Evolutionary conservation across 257 asterid genomes (phyloP), one percentile per base, ranked within the genome.

Genomic region (Henckelia pumila): DNA sequence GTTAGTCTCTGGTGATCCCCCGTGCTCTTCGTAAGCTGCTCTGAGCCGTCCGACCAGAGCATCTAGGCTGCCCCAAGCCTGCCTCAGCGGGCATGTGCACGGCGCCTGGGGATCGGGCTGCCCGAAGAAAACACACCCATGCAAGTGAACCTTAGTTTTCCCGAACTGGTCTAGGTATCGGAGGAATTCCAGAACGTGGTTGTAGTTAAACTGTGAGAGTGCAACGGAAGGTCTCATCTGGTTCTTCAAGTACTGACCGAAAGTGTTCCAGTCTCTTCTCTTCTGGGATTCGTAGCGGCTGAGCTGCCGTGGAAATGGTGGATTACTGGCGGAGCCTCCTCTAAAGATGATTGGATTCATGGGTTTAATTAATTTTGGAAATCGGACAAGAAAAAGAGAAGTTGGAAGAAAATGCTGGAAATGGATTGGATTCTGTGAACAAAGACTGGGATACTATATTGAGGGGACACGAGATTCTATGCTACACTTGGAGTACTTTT

Each of bases 271-370:
- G 37, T 81, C 85, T 2, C 85, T 40, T 33, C 81, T 61, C 71
- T 81, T 81, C 14, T 81, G 85, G 0, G 85, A 81, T 74, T 82
- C 87, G 81, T 82, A 82, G 0, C 87, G 82, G 79, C 84, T 82
- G 0, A 66, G 76, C 1, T 56, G 79, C 26, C 78, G 75, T 61
- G 74, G 62, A 44, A 71, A 21, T 0, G 40, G 64, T 5, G 33
- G 32, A 17, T 10, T 55, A 72, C 71, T 66, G 70, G 73, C 59
- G 14, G 83, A 77, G 66, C 53, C 67, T 7, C 29, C 49, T 9
- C 62, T 66, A 37, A 79, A 56, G 70, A 61, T 60, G 73, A 53
- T 57, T 59, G 82, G 64, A 60, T 47, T 73, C 81, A 78, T 73
- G 80, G 57, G 52, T 62, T 67, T 7, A 64, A n/a, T n/a, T n/a